These are phyloP conservation scores for Porodaedalea pini DNA, from an alignment of 1,284 basidiomycete species.

Conservation along the genomic window DNA sequence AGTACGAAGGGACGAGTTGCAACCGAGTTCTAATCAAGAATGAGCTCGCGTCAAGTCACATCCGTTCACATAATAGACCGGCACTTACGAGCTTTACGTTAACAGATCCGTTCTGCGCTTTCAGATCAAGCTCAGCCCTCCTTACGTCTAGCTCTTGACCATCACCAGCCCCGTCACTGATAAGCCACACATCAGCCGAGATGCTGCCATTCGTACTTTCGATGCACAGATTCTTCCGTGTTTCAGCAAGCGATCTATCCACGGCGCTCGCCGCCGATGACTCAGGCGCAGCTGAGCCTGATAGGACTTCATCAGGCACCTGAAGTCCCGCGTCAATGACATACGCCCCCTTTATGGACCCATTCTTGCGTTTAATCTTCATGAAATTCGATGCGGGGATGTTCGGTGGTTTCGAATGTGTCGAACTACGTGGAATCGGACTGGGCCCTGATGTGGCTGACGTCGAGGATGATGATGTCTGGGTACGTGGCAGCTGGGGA, in stretches of 20 bases:
- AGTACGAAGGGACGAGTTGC: slow-evolving; percentile 1
- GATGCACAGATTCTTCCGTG: slow-evolving; percentile 7
- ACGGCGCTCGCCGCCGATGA: no score
- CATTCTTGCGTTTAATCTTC: slow-evolving; percentile 9
- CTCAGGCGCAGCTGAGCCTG: neutral
- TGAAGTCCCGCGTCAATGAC: slow-evolving; percentile 17
- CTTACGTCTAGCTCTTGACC: no score
- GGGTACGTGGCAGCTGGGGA: neutral
- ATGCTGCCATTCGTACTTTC: neutral
- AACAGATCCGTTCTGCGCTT: slow-evolving; percentile 3
- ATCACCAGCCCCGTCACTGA: neutral
- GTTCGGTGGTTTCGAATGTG: neutral
- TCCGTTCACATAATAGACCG: neutral
- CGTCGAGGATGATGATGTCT: neutral
- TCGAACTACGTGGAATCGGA: neutral
- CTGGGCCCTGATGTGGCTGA: no score
- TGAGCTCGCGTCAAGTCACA: neutral
- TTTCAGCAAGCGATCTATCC: no score
- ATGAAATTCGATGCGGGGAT: slow-evolving; percentile 7
- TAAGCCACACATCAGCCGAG: neutral
- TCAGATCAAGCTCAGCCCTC: neutral
- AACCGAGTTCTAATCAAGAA: neutral
- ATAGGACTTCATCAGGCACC: slow-evolving; percentile 10
- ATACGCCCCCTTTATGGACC: slow-evolving; percentile 12
- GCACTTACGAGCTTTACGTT: slow-evolving; percentile 1